A percentile compares a stretch with the other conserved stretches of the same genome.
These are phyloP conservation scores for Lachnellula subtilissima DNA, from an alignment of 2,329 filamentous ascomycete genomes.

Conservation along the genomic window DNA sequence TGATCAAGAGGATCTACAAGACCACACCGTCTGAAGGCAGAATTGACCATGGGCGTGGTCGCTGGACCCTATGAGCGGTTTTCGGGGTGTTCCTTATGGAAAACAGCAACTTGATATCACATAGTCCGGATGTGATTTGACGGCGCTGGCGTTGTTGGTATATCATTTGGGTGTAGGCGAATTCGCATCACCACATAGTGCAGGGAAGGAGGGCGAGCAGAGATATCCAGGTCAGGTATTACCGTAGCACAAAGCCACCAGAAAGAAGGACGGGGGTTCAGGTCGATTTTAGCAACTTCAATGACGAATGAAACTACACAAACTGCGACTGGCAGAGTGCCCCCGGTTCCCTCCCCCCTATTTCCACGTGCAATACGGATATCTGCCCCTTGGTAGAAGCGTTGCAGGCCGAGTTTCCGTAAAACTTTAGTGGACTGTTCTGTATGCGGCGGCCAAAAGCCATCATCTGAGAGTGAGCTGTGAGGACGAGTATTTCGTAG, in stretches of 20 bases:
- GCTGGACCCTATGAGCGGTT: neutral
- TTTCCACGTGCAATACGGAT: too few species aligned
- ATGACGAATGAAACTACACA: too few species aligned
- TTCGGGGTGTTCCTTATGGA: conserved; percentile 1
- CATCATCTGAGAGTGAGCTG: too few species aligned
- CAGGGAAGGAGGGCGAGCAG: neutral
- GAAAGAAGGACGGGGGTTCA: neutral
- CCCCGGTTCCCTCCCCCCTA: too few species aligned
- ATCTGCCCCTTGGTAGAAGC: too few species aligned
- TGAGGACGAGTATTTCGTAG: too few species aligned
- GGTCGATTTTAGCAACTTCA: neutral
- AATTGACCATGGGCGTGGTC: neutral
- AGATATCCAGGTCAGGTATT: too few species aligned
- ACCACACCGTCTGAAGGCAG: neutral
- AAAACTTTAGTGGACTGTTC: too few species aligned
- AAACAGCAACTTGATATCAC: neutral
- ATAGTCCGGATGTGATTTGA: neutral
- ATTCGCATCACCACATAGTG: neutral
- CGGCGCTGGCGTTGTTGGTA: neutral
- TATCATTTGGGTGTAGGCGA: neutral
- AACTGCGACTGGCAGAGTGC: too few species aligned
- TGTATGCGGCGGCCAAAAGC: too few species aligned
- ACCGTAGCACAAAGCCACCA: too few species aligned
- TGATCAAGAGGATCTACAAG: conserved; percentile 24
- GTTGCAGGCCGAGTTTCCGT: too few species aligned